phyloP scores from a whole-genome alignment of 2,329 filamentous ascomycete genomes.

The Fusarium metavorans region DNA sequence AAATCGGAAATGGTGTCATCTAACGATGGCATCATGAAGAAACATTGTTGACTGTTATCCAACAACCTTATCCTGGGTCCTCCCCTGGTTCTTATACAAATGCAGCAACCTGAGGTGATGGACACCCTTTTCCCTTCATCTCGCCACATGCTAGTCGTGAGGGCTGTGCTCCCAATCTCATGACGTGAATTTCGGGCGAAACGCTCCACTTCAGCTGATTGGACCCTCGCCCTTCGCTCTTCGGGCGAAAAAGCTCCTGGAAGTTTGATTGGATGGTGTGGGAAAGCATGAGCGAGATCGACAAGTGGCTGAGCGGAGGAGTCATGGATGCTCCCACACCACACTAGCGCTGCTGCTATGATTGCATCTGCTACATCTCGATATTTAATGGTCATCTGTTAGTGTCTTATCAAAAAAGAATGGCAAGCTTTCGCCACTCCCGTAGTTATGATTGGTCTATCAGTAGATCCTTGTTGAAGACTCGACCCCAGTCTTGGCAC shows the following conservation, averaged over 20 bases:
- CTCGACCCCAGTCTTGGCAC: not conserved
- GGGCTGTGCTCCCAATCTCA: not conserved
- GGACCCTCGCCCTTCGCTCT: not conserved
- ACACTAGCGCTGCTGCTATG: too few species aligned
- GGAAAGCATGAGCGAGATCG: not conserved
- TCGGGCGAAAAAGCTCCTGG: not conserved
- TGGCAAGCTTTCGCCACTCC: not conserved
- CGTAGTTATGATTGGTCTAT: not conserved
- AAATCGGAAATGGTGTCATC: not conserved
- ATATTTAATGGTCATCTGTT: accelerated
- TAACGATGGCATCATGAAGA: not conserved
- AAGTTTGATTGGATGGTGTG: not conserved
- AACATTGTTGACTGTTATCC: not conserved
- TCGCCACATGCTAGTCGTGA: not conserved
- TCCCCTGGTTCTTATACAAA: not conserved
- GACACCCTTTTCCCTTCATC: not conserved
- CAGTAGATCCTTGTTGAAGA: not conserved
- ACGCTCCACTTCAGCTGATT: not conserved
- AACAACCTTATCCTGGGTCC: not conserved
- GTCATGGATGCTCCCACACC: not conserved
- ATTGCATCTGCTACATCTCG: not conserved
- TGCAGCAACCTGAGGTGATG: not conserved
- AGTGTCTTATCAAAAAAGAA: accelerated
- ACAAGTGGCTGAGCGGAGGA: not conserved
- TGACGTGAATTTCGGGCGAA: not conserved